These are phyloP conservation scores for Pseudozyma flocculosa DNA, from an alignment of 1,284 basidiomycete species.

Conservation along the genomic window DNA sequence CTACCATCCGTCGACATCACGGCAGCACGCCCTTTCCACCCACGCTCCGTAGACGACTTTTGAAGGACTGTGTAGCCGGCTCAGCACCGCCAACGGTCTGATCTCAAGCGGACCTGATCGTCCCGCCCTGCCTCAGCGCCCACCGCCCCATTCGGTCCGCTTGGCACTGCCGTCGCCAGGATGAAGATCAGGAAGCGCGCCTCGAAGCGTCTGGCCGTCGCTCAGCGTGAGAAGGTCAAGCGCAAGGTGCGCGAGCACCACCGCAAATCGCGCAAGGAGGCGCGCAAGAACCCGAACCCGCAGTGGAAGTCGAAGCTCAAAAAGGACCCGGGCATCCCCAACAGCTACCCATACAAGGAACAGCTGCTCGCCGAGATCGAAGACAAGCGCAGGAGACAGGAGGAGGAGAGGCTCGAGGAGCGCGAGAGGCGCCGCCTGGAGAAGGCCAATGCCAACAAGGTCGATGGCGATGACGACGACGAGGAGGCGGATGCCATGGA, in stretches of 20 bases:
- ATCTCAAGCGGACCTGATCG: too few species aligned
- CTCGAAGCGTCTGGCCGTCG: conserved; percentile 48
- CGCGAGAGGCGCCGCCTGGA: conserved; percentile 13
- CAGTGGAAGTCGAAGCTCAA: conserved; percentile 68
- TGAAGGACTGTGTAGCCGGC: too few species aligned
- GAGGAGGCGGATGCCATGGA: conserved; percentile 9
- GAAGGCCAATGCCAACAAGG: conserved; percentile 26
- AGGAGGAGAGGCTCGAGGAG: conserved; percentile 31
- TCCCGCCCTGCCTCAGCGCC: too few species aligned
- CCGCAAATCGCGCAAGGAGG: conserved; percentile 63
- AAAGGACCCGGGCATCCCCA: conserved; percentile 94
- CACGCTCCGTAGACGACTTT: too few species aligned
- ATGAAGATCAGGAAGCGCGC: conserved; percentile 49
- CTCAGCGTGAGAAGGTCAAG: conserved; percentile 54
- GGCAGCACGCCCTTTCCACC: too few species aligned
- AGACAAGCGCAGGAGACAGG: conserved; percentile 34
- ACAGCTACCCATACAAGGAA: conserved; percentile 94
- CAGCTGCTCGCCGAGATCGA: conserved; percentile 80
- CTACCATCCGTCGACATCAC: too few species aligned
- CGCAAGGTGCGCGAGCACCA: conserved; percentile 55
- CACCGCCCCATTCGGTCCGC: too few species aligned
- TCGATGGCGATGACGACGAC: conserved; percentile 2
- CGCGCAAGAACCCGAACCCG: conserved; percentile 78
- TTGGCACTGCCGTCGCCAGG: too few species aligned
- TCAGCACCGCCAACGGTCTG: too few species aligned